Percentiles rank a stretch among this genome's conserved stretches.
phyloP scores from a whole-genome alignment of 2,329 filamentous ascomycete genomes.

The Trichoderma atroviride region DNA sequence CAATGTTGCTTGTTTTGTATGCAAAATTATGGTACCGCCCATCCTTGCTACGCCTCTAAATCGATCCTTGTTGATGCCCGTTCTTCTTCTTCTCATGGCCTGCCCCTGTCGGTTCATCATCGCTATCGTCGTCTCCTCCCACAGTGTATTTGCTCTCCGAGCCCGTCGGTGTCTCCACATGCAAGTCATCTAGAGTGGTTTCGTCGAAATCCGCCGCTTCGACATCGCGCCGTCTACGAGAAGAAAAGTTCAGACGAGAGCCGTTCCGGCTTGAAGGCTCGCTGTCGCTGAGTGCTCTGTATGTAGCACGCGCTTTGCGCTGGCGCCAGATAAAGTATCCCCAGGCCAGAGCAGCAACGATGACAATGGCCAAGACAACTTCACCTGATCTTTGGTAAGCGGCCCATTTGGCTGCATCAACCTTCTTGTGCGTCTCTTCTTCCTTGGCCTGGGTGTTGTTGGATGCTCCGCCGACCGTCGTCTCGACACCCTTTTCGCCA shows the following conservation, averaged over 20 bases:
- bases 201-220: constrained; percentile 69
- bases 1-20: not conserved
- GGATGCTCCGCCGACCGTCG: constrained; percentile 72
- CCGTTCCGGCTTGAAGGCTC: constrained; percentile 40
- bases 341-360: constrained; percentile 72
- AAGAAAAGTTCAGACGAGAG: constrained; percentile 51
- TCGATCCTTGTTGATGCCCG: not conserved
- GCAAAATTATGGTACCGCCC: not conserved
- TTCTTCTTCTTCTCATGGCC: constrained; percentile 33
- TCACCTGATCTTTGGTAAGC: constrained; percentile 89
- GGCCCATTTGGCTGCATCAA: constrained; percentile 85
- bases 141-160: constrained; percentile 57
- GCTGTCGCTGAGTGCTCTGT: constrained; percentile 53
- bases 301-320: constrained; percentile 58
- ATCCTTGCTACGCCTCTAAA: not conserved
- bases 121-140: constrained; percentile 59
- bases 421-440: constrained; percentile 59
- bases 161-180: constrained; percentile 51
- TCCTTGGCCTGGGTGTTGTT: constrained; percentile 60
- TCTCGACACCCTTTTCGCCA: constrained; percentile 78
- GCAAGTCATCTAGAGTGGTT: constrained; percentile 64
- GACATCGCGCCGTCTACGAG: constrained; percentile 53
- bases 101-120: constrained; percentile 48
- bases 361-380: constrained; percentile 79
- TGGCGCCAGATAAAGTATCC: constrained; percentile 71